phyloP scores from a whole-genome alignment of 2,329 filamentous ascomycete genomes.

The Leptographium procerum region DNA sequence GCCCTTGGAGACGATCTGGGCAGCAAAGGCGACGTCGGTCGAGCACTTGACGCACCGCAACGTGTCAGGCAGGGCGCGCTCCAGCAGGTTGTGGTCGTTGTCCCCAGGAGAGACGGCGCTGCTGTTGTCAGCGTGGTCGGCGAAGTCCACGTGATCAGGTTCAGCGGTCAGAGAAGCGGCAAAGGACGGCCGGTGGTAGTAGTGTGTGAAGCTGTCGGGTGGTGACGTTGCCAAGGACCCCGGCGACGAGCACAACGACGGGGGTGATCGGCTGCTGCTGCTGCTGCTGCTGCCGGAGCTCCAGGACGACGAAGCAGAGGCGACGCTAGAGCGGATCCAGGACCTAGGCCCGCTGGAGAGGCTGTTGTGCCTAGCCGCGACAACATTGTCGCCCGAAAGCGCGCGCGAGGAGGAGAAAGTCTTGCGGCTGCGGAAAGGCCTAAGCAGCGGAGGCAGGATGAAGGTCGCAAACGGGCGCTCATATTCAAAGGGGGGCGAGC shows the following conservation, averaged over 20 bases:
- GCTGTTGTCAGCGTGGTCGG: neutral
- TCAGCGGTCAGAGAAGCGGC: neutral
- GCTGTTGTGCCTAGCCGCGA: neutral
- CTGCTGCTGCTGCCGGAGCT: neutral
- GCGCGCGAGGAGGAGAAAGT: constrained; percentile 13
- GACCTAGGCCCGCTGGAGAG: neutral
- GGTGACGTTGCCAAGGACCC: neutral
- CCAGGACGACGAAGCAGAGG: constrained; percentile 1
- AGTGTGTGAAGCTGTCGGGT: neutral
- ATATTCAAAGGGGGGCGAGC: neutral
- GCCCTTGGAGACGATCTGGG: constrained; percentile 53
- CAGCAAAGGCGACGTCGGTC: constrained; percentile 47
- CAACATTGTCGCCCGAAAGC: constrained; percentile 4
- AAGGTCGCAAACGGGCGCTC: constrained; percentile 14
- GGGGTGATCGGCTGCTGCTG: neutral
- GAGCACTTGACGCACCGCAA: constrained; percentile 48
- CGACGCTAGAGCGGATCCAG: constrained; percentile 2
- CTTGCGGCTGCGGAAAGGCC: constrained; percentile 11
- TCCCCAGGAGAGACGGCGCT: neutral
- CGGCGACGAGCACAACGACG: constrained; percentile 15
- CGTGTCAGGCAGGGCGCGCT: constrained; percentile 38
- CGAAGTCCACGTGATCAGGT: neutral
- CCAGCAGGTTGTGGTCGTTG: constrained; percentile 15
- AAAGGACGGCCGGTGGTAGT: neutral
- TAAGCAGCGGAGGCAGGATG: constrained; percentile 17